Percentiles rank a stretch among this genome's conserved stretches.
phyloP scores from a whole-genome alignment of 225 moss, liverwort and hornwort genomes.

The Bryoerythrophyllum caledonicum region DNA sequence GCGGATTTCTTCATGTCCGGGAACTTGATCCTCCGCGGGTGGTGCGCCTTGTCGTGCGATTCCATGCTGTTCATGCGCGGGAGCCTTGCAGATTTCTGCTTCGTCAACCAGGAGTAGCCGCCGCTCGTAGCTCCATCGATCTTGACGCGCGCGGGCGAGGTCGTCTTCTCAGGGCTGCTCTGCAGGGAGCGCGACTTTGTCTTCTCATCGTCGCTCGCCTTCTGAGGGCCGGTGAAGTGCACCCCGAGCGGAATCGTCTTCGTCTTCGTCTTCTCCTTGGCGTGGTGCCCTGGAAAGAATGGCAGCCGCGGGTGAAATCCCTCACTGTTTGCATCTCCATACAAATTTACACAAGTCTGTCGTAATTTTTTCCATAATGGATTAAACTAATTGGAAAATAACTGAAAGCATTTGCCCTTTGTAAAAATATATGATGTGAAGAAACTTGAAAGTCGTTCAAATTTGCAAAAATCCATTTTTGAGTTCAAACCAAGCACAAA shows the following conservation, averaged over 20 bases:
- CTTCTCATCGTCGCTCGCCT: not conserved
- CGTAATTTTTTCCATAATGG: too few species aligned
- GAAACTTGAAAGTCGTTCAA: too few species aligned
- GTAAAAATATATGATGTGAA: too few species aligned
- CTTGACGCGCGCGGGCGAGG: not conserved
- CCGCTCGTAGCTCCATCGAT: conserved; percentile 8
- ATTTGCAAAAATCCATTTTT: too few species aligned
- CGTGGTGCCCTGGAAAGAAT: conserved; percentile 25
- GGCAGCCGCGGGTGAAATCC: conserved; percentile 38
- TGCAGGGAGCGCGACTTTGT: conserved; percentile 42
- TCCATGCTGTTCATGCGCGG: conserved; percentile 32
- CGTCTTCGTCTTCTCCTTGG: conserved; percentile 4
- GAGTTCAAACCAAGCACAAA: too few species aligned
- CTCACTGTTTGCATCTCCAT: too few species aligned
- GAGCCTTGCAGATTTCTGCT: conserved; percentile 15
- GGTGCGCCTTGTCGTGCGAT: not conserved
- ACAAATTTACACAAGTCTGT: too few species aligned
- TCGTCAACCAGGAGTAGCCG: conserved; percentile 25
- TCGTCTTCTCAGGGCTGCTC: conserved; percentile 36
- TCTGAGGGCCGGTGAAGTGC: conserved; percentile 29
- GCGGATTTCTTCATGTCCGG: conserved; percentile 52
- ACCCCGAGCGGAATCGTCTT: conserved; percentile 46
- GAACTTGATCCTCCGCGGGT: conserved; percentile 32
- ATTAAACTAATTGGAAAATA: too few species aligned
- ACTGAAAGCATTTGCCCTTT: too few species aligned